phyloP scores from a whole-genome alignment of 2,329 filamentous ascomycete genomes.

The Penicillium sp. region DNA sequence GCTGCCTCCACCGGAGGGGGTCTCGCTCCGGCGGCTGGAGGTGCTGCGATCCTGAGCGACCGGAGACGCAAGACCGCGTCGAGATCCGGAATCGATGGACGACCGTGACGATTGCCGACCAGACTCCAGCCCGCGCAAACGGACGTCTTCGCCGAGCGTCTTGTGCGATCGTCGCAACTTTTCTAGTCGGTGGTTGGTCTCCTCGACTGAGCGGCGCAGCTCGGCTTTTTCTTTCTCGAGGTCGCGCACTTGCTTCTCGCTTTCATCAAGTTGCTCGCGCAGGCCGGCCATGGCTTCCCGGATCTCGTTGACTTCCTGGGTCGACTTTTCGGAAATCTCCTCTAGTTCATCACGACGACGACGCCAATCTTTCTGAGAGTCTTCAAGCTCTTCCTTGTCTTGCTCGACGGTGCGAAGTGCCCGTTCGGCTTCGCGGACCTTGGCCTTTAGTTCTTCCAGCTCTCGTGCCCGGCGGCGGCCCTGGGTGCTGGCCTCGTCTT shows the following conservation, averaged over 20 bases:
- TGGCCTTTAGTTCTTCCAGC: conserved; percentile 78
- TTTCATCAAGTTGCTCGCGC: conserved; percentile 77
- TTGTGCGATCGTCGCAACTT: conserved; percentile 70
- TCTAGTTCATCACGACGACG: conserved; percentile 74
- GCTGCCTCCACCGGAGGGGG: conserved; percentile 31
- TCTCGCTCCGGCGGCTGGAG: conserved; percentile 37
- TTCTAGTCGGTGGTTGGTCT: conserved; percentile 72
- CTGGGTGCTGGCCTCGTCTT: conserved; percentile 81
- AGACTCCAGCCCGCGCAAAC: conserved; percentile 43
- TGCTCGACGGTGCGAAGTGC: conserved; percentile 67
- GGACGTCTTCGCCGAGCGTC: conserved; percentile 59
- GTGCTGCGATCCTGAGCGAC: conserved; percentile 38
- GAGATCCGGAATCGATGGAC: conserved; percentile 55
- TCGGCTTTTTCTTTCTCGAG: conserved; percentile 79
- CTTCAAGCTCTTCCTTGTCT: conserved; percentile 76
- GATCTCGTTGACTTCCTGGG: conserved; percentile 72
- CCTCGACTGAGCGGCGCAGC: conserved; percentile 72
- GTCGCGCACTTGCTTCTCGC: conserved; percentile 79
- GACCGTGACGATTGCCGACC: conserved; percentile 55
- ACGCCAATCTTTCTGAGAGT: conserved; percentile 71
- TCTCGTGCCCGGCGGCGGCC: conserved; percentile 76
- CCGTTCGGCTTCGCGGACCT: conserved; percentile 77
- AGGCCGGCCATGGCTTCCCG: conserved; percentile 74
- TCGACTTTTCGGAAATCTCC: conserved; percentile 63
- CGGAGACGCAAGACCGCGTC: conserved; percentile 50